phyloP scores from a whole-genome alignment of 1,284 basidiomycete species.

The Heimioporus retisporus region DNA sequence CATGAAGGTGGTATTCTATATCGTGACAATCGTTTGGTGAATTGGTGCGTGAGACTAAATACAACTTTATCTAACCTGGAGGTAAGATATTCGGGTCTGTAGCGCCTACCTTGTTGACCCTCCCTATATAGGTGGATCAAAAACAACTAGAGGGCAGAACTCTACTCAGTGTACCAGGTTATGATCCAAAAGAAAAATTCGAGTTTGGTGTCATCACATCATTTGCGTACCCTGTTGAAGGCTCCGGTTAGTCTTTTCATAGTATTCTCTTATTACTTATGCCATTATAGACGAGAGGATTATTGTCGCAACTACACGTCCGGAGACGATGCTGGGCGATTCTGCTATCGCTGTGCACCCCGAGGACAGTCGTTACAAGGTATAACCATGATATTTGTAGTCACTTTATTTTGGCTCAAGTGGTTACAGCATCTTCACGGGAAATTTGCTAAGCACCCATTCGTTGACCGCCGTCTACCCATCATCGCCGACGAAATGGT shows the following conservation, averaged over 20 bases:
- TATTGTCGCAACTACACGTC: slow-evolving; percentile 97
- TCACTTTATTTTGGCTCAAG: slow-evolving; percentile 3
- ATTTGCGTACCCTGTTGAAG: slow-evolving; percentile 94
- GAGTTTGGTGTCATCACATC: slow-evolving; percentile 98
- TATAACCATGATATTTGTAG: slow-evolving; percentile 17
- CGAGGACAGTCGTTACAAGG: slow-evolving; percentile 91
- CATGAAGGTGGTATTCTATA: slow-evolving; percentile 97
- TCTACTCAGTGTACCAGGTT: slow-evolving; percentile 93
- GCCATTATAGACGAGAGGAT: slow-evolving; percentile 83
- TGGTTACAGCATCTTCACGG: slow-evolving; percentile 86
- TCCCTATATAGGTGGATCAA: slow-evolving; percentile 82
- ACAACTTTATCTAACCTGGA: slow-evolving; percentile 98
- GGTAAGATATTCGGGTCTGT: slow-evolving; percentile 51
- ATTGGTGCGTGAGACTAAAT: slow-evolving; percentile 98
- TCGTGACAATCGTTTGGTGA: slow-evolving; percentile 97
- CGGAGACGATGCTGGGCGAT: slow-evolving; percentile 99
- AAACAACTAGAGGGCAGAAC: slow-evolving; percentile 93
- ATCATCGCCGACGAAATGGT: slow-evolving; percentile 93
- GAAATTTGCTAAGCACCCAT: slow-evolving; percentile 94
- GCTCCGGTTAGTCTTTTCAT: slow-evolving; percentile 64
- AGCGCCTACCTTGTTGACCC: background rate
- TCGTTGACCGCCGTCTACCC: slow-evolving; percentile 89
- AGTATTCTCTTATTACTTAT: background rate
- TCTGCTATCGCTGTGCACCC: slow-evolving; percentile 98
- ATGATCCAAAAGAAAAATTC: slow-evolving; percentile 94